Evolutionary conservation across 2,329 filamentous ascomycete species (phyloP), one percentile per base, ranked within the genome.

Genomic region (Immersiporthe knoxdaviesiana): DNA sequence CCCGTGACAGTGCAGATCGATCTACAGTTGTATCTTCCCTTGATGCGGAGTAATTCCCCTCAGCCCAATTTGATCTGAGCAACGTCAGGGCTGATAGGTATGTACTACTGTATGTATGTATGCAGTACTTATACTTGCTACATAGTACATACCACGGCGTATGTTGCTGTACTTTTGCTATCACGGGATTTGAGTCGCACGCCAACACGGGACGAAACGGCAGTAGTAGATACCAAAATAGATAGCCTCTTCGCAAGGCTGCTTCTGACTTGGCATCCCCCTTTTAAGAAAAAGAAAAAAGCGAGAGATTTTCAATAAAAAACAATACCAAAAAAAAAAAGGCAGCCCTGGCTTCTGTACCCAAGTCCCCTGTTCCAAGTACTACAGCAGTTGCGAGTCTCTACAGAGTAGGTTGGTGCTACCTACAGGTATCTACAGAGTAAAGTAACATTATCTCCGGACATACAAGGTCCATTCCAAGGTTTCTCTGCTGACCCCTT

Each of bases 51-150:
- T 37, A 21, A 16, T 21, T 30, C 56, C 56, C 56, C 56, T 37
- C 56, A 47, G 44, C 18, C 21, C 8, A n/a, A n/a, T n/a, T 52
- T 69, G 67, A 66, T 69, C 63, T 54, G 63, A 37, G 67, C 62
- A 44, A 44, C 67, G 16, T 12, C 62, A 59, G 52, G 52, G 62
- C 47, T 24, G 47, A 12, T 7, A 10, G 18, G 44, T n/a, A n/a
- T n/a, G 52, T 18, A 30, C 5, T 52, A 52, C 37, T 4, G 35
- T 35, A 35, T 8, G 18, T 44, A 21, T 21, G 24, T 16, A 27
- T 4, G n/a, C 50, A 8, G 50, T 54, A 54, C 11, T 35, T 35
- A 35, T 35, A 8, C 35, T 35, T 35, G 8, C 35, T 8, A 14
- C 10, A n/a, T n/a, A n/a, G n/a, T n/a, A n/a, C n/a, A n/a, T n/a